Evolutionary conservation across 2,329 filamentous ascomycete genomes (phyloP), one percentile per base, ranked within the genome.

Genomic region (Simplicillium sp.): DNA sequence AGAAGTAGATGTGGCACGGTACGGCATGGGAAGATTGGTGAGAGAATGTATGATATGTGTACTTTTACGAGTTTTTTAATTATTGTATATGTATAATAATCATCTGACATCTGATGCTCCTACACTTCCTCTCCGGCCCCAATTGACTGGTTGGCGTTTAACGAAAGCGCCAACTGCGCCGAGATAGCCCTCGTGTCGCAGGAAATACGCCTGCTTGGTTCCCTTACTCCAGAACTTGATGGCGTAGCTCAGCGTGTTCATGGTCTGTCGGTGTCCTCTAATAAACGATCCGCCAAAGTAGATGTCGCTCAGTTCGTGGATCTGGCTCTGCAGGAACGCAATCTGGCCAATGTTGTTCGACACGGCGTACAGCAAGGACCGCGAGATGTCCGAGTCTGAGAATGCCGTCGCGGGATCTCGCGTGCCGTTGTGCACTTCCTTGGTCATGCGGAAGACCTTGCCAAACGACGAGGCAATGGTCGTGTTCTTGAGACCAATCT

Each of bases 321-420:
- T 92, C 59, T 96, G 89, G 6, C 87, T 92, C 58, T 97, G 92
- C n/a, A 98, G 71, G 60, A 92, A 96, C 34, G 92, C 88, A 52
- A 98, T 94, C 66, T 98, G 92, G 13, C 92, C 92, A 48, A 97
- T 96, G 64, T 97, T 97, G 68, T 97, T 97, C 59, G 84, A 90
- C 51, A 97, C 87, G 17, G 92, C 92, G 63, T 95, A 98, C 0
- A 98, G 76, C 14, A 98, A 72, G 36, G 87, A 95, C 28, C 90
- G 75, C 17, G 87, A 92, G 48, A 98, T 87, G 61, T 98, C 92
- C 56, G 88, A 80, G 29, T 79, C 73, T 14, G 77, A 79, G 62
- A 96, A 97, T 29, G 53, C 50, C 38, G 50, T 43, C 36, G 54
- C 44, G 44, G 74, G 70, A 3, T 66, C 57, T 14, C 60, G 49